Base-by-base conservation (phyloP, 1,139 yeast genomes). In the Blastobotrys serpentis region DNA sequence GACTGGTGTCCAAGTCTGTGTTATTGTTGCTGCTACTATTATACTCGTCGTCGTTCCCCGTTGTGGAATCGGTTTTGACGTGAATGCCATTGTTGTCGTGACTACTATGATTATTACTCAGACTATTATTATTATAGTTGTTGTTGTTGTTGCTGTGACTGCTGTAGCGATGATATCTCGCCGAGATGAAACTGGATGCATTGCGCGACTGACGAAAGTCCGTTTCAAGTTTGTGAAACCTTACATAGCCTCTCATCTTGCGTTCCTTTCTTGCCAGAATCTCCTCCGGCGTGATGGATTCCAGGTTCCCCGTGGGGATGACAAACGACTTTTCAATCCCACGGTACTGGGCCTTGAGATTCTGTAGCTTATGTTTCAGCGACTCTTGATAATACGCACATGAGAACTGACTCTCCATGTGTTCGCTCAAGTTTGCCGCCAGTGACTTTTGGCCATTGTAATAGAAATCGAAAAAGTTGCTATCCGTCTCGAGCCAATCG, bases 341-440 rank as follows among this genome's bases (percentile, higher is more conserved):
- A 13, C 40, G 40, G n/a, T 36, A 36, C 40, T 17, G 40, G 25
- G 40, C 40, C 40, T 36, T 36, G 40, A 36, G 19, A 25, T 36
- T 36, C 23, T 36, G 40, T 3, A 36, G 40, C 40, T 36, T 36
- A 25, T 36, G 40, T 25, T 36, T 36, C 25, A 36, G 40, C 40
- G 40, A 36, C 23, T 36, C 40, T 18, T 36, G 40, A 13, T 18
- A 36, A 25, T 36, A 36, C 13, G 23, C 7, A 14, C 16, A 8
- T 13, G 23, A 17, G 22, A 36, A 36, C 25, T 19, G 22, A 13
- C 25, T 13, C 40, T 36, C 40, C 40, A 36, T 36, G 40, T 36
- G 40, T n/a, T 7, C 14, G 40, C 40, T 8, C 16, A 36, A 25
- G 25, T 36, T 25, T 18, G 40, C 40, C 7, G 40, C 22, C 25